phyloP scores from a whole-genome alignment of 2,329 filamentous ascomycete genomes.

The Alternaria tenuissima region DNA sequence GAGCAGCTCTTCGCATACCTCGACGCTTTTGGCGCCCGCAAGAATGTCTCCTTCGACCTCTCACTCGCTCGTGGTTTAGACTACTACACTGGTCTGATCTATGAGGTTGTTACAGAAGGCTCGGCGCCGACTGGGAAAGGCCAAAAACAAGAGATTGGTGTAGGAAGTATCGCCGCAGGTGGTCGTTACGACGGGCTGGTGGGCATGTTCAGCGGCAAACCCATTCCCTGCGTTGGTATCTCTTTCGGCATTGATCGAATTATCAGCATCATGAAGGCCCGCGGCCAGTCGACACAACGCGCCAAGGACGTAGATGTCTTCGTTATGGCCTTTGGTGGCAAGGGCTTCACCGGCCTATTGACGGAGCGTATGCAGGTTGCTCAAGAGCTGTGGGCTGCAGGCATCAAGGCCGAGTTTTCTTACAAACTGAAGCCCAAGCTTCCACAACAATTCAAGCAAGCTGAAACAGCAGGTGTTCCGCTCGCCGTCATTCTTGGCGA shows the following conservation, averaged over 20 bases:
- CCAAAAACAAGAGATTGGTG: constrained; percentile 64
- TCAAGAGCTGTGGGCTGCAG: constrained; percentile 81
- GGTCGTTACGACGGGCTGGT: constrained; percentile 93
- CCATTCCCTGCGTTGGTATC: constrained; percentile 89
- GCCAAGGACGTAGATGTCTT: constrained; percentile 86
- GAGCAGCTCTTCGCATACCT: constrained; percentile 82
- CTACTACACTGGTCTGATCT: constrained; percentile 91
- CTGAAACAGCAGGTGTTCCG: constrained; percentile 80
- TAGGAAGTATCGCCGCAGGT: constrained; percentile 88
- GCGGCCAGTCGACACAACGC: constrained; percentile 69
- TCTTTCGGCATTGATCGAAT: constrained; percentile 97
- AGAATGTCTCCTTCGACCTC: constrained; percentile 86
- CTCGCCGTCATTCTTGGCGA: constrained; percentile 91
- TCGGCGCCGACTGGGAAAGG: constrained; percentile 63
- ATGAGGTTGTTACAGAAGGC: constrained; percentile 85
- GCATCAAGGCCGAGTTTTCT: constrained; percentile 89
- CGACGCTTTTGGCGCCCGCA: constrained; percentile 75
- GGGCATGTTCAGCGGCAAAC: constrained; percentile 89
- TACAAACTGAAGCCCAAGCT: constrained; percentile 93
- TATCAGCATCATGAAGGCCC: constrained; percentile 87
- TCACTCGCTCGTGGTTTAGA: constrained; percentile 90
- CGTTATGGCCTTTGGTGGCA: constrained; percentile 94
- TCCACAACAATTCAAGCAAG: constrained; percentile 88
- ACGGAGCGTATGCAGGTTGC: constrained; percentile 85
- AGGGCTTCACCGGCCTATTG: constrained; percentile 80